Base-by-base conservation (phyloP, 495 filamentous ascomycete species). In the Daldinia bambusicola region DNA sequence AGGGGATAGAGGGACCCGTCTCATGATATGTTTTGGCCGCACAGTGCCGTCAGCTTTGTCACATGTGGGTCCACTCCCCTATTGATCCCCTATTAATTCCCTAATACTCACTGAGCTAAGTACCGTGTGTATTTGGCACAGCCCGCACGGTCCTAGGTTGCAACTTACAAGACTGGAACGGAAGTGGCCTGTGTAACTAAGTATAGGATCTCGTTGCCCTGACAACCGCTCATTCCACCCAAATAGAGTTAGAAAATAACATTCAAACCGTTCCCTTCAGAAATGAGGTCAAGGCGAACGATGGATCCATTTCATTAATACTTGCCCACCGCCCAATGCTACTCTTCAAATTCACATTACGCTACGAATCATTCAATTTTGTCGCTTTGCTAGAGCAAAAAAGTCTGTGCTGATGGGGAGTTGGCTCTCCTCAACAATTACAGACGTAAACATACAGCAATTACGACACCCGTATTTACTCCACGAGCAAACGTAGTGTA, bases 21-120 rank as follows among this genome's bases (percentile, higher is more conserved):
- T 73, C 58, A 69, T 61, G 61, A 69, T 62, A 63, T 66, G 70
- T 73, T 73, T 73, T 73, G 70, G 70, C n/a, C 62, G 52, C 66
- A 73, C 70, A 73, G 70, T 69, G 65, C 56, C 37, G 13, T 31
- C 41, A n/a, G 32, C 26, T 56, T 38, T 41, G 57, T 59, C 10
- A n/a, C 38, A 62, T n/a, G 66, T 66, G 62, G 70, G 45, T 26
- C 45, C 40, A 12, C 0, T 18, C 31, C 9, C 13, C 22, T 26
- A 26, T 26, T 26, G 26, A 26, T 18, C 31, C 9, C 13, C 22
- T 26, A 26, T 26, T 26, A 3, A 26, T 26, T 26, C 26, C 26
- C 26, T 26, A 26, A 48, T 31, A 40, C 53, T 20, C 45, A 38
- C 55, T 64, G 26, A 57, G 63, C 1, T 2, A 32, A 4, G 7